phyloP scores from a whole-genome alignment of 345 rosid species.

The Crucihimalaya himalaica region DNA sequence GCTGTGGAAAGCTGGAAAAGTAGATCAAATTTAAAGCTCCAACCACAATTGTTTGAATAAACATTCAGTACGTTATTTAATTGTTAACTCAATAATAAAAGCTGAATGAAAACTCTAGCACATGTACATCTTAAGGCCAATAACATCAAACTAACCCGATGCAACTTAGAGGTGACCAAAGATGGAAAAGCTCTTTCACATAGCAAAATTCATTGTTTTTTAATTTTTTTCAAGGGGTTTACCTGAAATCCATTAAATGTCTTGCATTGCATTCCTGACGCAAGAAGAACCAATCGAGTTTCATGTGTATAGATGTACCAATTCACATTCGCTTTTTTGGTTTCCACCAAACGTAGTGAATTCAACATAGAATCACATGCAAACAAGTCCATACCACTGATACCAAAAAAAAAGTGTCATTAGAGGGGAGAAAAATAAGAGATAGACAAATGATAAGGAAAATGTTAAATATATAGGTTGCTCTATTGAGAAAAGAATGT shows the following conservation, averaged over 20 bases:
- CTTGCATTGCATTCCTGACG: conserved; percentile 97
- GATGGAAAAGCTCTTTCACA: conserved; percentile 9
- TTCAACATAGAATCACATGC: conserved; percentile 61
- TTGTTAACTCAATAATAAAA: conserved; percentile 23
- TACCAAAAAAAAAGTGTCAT: conserved; percentile 24
- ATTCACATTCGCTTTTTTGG: conserved; percentile 65
- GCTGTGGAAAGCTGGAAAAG: conserved; percentile 84
- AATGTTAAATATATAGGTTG: not conserved
- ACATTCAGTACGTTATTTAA: not conserved
- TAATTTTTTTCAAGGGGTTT: not conserved
- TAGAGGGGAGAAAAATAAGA: not conserved
- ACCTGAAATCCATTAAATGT: conserved; percentile 92
- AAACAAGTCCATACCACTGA: conserved; percentile 92
- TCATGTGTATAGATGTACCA: conserved; percentile 97
- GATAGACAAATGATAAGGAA: conserved; percentile 10
- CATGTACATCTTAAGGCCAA: conserved; percentile 9
- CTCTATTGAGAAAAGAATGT: conserved; percentile 8
- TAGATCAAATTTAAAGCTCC: conserved; percentile 30
- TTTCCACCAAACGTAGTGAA: conserved; percentile 76
- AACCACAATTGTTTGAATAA: conserved; percentile 4
- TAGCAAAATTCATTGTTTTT: not conserved
- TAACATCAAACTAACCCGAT: conserved; percentile 9
- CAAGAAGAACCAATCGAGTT: conserved; percentile 94
- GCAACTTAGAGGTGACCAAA: not conserved
- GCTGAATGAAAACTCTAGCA: conserved; percentile 9